Percentiles rank a stretch among this genome's conserved stretches.
Conservation (phyloP, 2,329 filamentous ascomycete genomes). For the Fusarium tupiense region DNA sequence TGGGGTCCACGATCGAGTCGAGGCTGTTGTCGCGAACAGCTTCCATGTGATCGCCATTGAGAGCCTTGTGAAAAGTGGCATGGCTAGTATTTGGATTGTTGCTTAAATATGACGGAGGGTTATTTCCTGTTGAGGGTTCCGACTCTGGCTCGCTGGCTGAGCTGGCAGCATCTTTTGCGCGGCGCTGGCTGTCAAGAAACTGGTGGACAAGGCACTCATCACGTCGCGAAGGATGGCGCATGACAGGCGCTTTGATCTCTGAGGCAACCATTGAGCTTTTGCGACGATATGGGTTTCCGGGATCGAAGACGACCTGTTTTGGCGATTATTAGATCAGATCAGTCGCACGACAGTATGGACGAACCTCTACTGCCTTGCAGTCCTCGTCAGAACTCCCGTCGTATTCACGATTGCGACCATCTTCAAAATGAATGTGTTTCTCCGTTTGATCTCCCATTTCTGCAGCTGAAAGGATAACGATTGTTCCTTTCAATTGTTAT, state of each 20-base stretch:
- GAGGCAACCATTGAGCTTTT: constrained; percentile 71
- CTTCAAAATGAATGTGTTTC: constrained; percentile 47
- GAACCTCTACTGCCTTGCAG: constrained; percentile 60
- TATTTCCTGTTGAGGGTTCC: constrained; percentile 45
- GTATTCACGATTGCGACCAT: constrained; percentile 48
- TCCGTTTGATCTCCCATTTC: constrained; percentile 30
- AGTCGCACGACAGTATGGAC: constrained; percentile 8
- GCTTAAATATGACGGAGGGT: constrained; percentile 34
- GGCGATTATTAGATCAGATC: constrained; percentile 11
- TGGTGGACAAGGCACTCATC: constrained; percentile 74
- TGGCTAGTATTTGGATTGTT: constrained; percentile 22
- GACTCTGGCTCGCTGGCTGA: constrained; percentile 42
- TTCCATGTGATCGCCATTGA: constrained; percentile 28
- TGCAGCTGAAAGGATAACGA: not conserved
- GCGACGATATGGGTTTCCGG: constrained; percentile 67
- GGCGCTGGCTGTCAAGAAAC: constrained; percentile 67
- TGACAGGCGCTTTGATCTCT: constrained; percentile 54
- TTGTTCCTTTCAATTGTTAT: not conserved
- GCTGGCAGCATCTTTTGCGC: constrained; percentile 43
- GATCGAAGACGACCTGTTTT: constrained; percentile 69
- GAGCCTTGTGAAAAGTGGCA: constrained; percentile 9
- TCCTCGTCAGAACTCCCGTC: constrained; percentile 63
- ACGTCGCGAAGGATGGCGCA: constrained; percentile 42
- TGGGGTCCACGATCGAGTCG: constrained; percentile 38
- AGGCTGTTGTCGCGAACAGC: constrained; percentile 23